Conservation (phyloP, 768 basidiomycete genomes). For the Leccinum variicolor region DNA sequence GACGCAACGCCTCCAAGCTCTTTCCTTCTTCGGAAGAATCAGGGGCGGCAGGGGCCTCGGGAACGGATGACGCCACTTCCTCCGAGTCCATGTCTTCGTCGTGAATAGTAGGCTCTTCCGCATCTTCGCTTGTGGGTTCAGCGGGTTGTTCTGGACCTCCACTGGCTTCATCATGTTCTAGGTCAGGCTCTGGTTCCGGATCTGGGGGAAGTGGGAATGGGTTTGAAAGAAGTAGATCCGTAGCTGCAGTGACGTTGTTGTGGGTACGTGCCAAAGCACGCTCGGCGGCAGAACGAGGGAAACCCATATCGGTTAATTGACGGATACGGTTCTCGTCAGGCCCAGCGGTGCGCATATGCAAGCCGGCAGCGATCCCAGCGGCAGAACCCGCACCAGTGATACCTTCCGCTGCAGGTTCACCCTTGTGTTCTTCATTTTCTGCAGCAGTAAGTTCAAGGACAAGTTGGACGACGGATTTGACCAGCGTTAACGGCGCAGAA, state of each 20-base stretch:
- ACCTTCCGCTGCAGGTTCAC: slow-evolving; percentile 38
- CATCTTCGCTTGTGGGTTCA: slow-evolving; percentile 29
- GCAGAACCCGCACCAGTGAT: slow-evolving; percentile 31
- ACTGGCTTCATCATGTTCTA: slow-evolving; percentile 13
- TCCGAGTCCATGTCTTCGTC: slow-evolving; percentile 30
- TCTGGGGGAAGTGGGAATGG: slow-evolving; percentile 74
- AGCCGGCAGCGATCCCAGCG: slow-evolving; percentile 30
- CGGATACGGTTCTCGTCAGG: slow-evolving; percentile 78
- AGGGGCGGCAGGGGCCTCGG: slow-evolving; percentile 13
- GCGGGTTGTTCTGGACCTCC: slow-evolving; percentile 25
- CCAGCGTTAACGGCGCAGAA: slow-evolving; percentile 68
- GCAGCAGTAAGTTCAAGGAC: slow-evolving; percentile 79
- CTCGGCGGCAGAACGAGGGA: slow-evolving; percentile 83
- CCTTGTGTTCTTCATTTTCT: slow-evolving; percentile 72
- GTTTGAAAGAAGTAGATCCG: slow-evolving; percentile 80
- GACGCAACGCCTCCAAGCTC: slow-evolving; percentile 59
- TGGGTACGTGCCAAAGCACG: slow-evolving; percentile 78
- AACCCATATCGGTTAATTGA: slow-evolving; percentile 95
- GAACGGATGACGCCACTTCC: slow-evolving; percentile 14
- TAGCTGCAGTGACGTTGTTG: slow-evolving; percentile 87
- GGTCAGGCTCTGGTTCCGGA: slow-evolving; percentile 36
- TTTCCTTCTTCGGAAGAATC: slow-evolving; percentile 32
- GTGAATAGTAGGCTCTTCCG: slow-evolving; percentile 17
- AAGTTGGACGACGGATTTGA: slow-evolving; percentile 69
- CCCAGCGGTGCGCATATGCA: slow-evolving; percentile 37